These are phyloP conservation scores for Rhodosporidiobolus sp. DNA, from an alignment of 768 basidiomycete species.

Conservation along the genomic window DNA sequence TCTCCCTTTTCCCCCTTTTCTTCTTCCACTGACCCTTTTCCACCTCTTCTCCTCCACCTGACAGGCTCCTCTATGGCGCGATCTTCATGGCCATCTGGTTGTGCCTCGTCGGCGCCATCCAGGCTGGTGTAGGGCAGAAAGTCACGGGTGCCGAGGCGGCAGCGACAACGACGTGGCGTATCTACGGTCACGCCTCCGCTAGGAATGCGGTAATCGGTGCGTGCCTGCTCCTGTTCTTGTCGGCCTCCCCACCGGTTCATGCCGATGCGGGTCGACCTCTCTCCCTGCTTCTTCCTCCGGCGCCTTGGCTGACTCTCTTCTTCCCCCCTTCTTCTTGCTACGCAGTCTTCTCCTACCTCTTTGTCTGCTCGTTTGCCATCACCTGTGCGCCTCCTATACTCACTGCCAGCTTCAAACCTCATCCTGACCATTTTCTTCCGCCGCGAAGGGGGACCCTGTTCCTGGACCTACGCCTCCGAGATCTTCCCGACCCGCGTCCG, in stretches of 20 bases:
- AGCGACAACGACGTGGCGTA: constrained; percentile 54
- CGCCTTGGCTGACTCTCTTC: no score
- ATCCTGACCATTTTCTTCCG: no score
- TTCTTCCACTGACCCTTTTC: no score
- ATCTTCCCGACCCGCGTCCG: constrained; percentile 54
- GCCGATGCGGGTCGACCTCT: no score
- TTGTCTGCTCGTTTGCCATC: constrained; percentile 63
- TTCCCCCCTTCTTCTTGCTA: no score
- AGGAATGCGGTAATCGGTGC: constrained; percentile 68
- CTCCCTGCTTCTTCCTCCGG: neutral
- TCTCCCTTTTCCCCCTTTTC: neutral
- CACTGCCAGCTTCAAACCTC: neutral
- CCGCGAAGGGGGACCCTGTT: constrained; percentile 54
- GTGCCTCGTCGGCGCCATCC: constrained; percentile 72
- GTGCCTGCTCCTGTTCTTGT: neutral
- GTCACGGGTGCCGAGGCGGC: neutral
- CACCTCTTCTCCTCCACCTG: neutral
- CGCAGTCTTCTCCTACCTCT: constrained; percentile 63
- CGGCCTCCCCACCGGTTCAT: no score
- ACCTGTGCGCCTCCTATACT: constrained; percentile 54
- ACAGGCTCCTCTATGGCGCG: constrained; percentile 51
- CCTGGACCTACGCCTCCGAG: constrained; percentile 54
- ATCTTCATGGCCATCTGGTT: constrained; percentile 66
- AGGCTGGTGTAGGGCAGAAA: constrained; percentile 59
- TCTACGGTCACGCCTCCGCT: constrained; percentile 56